Evolutionary conservation across 768 basidiomycete species (phyloP), one percentile per base, ranked within the genome.

Genomic region (Boletus sensibilis): DNA sequence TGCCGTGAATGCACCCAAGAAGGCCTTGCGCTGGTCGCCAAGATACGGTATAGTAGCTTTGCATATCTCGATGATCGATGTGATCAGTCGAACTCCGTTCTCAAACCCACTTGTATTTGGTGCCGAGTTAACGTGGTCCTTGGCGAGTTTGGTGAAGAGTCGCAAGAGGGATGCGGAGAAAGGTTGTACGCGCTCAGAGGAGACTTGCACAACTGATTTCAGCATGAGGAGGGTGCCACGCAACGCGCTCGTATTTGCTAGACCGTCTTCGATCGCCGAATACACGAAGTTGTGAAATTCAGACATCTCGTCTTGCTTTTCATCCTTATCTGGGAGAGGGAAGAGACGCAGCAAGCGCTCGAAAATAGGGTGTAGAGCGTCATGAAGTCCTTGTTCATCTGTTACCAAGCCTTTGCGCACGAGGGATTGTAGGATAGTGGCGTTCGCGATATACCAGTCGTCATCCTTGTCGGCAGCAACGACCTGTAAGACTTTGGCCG

Each of bases 401-500:
- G 85, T 86, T 16, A 87, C 73, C 67, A 96, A 79, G 16, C 93
- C 91, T 74, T 92, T 96, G 60, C 92, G 88, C 52, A 98, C 79
- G 23, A 98, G 83, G 61, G 88, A 88, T 63, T 89, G 87, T 8
- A 98, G 78, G 14, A 86, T 79, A 5, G 76, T 69, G 1, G 90
- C 83, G 67, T 98, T 94, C 21, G 77, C 64, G 5, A 68, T 74
- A 68, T 88, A 91, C 96, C 96, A 99, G 0, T 80, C 70, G 61
- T 94, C 87, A 20, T 87, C 81, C 66, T 96, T 92, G 65, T 91
- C 90, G 0, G 86, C 78, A 3, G 92, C 79, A 40, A 97, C 87
- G 21, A 94, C 86, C 53, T 93, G 89, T 25, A 99, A 79, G 25
- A 97, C 92, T 68, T 92, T 92, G 14, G 92, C 91, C 5, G 93